A percentile compares a stretch with the other conserved stretches of the same genome.
Conservation (phyloP, 2,329 filamentous ascomycete genomes). For the Amesomyces nigricolor region DNA sequence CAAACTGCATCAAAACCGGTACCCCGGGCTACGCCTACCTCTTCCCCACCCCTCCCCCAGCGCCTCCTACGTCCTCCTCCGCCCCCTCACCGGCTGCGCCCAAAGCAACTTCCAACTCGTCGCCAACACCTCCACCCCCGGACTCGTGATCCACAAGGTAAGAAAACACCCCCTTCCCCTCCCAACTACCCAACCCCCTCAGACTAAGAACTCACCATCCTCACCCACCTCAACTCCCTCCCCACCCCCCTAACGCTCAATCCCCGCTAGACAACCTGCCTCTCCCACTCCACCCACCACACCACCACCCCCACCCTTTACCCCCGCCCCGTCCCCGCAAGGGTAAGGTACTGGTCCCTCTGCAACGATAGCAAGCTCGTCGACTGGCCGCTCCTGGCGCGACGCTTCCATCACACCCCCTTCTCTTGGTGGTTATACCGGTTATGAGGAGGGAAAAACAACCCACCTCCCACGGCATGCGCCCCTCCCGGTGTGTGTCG, state of each 20-base stretch:
- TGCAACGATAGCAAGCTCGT: constrained; percentile 11
- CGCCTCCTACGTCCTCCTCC: constrained; percentile 8
- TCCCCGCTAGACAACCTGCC: constrained; percentile 4
- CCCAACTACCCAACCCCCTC: background rate
- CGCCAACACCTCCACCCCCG: constrained; percentile 3
- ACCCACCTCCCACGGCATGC: background rate
- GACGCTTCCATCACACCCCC: background rate
- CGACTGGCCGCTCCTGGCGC: background rate
- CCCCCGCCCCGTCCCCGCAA: background rate
- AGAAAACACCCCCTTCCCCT: background rate
- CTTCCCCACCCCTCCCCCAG: background rate
- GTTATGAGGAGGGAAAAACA: background rate
- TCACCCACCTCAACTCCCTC: constrained; percentile 1
- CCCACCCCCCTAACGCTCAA: background rate
- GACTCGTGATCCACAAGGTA: constrained; percentile 11
- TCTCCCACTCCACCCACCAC: background rate
- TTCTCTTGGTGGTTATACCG: background rate
- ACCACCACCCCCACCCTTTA: background rate
- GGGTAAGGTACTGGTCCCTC: constrained; percentile 15
- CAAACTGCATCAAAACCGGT: background rate
- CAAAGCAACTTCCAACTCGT: constrained; percentile 15
- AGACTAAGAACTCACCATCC: constrained; percentile 5
- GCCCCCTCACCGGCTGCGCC: background rate
- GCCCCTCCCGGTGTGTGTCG: constrained; percentile 1
- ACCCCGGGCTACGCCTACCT: background rate